phyloP scores from a whole-genome alignment of 2,329 filamentous ascomycete genomes.

The Tolypocladium ophioglossoides region DNA sequence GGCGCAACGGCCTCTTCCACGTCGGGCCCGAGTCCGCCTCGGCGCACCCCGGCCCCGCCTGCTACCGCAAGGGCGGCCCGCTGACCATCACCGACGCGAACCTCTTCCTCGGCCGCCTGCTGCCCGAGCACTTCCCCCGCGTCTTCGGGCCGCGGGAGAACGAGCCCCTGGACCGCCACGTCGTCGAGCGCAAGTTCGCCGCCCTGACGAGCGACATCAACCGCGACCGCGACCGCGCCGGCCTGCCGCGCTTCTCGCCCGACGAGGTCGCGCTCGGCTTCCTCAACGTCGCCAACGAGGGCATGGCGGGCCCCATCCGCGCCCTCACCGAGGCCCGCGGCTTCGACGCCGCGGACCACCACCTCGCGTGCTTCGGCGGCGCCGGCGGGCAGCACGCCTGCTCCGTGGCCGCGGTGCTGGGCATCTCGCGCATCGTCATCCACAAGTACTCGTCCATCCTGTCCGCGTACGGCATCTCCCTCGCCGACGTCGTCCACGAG shows the following conservation, averaged over 20 bases:
- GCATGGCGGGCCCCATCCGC: slow-evolving; percentile 24
- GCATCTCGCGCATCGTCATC: slow-evolving; percentile 30
- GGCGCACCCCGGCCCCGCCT: slow-evolving; percentile 61
- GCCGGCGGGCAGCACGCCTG: slow-evolving; percentile 34
- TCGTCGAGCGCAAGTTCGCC: slow-evolving; percentile 27
- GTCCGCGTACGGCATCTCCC: slow-evolving; percentile 34
- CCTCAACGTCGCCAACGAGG: slow-evolving; percentile 24
- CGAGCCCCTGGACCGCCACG: slow-evolving; percentile 26
- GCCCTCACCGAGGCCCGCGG: slow-evolving; percentile 24
- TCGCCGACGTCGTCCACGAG: slow-evolving; percentile 34
- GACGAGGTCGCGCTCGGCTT: slow-evolving; percentile 27
- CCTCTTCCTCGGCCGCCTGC: slow-evolving; percentile 50
- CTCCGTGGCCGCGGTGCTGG: slow-evolving; percentile 29
- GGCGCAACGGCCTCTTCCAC: slow-evolving; percentile 61
- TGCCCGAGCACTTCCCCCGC: slow-evolving; percentile 58
- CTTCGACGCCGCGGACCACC: slow-evolving; percentile 22
- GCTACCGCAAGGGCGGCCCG: slow-evolving; percentile 63
- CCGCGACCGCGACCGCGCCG: slow-evolving; percentile 15
- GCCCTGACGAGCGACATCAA: slow-evolving; percentile 33
- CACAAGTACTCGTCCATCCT: slow-evolving; percentile 34
- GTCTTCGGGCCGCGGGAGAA: slow-evolving; percentile 29
- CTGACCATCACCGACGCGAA: slow-evolving; percentile 66
- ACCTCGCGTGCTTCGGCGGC: slow-evolving; percentile 25
- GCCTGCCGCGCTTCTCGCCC: slow-evolving; percentile 13
- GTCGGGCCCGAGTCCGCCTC: slow-evolving; percentile 64